phyloP scores from a whole-genome alignment of 2,329 filamentous ascomycete genomes.

The Colletotrichum graminicola region DNA sequence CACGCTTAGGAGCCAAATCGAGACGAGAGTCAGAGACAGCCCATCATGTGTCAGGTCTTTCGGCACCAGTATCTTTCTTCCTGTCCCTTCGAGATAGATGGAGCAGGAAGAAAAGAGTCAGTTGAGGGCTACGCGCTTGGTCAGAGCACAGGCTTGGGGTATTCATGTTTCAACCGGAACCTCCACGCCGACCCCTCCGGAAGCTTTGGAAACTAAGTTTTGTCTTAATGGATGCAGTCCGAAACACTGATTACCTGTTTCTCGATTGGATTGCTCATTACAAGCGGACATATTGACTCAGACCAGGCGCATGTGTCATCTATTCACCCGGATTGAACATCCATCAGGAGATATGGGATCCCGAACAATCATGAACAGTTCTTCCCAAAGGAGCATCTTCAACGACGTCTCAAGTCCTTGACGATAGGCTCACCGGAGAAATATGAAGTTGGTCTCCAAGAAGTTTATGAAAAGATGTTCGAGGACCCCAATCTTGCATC shows the following conservation, averaged over 20 bases:
- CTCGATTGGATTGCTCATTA: too few relatives aligned
- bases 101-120: too few relatives aligned
- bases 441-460: too few relatives aligned
- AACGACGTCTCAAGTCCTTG: neutral
- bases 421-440: too few relatives aligned
- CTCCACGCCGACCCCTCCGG: too few relatives aligned
- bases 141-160: too few relatives aligned
- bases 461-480: rapidly evolving
- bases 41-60: neutral
- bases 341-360: too few relatives aligned
- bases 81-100: too few relatives aligned
- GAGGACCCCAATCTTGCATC: neutral
- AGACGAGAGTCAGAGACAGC: neutral
- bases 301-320: neutral
- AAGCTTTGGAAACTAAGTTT: neutral
- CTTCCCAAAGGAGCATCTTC: neutral
- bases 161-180: neutral
- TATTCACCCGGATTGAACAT: too few relatives aligned
- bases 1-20: neutral
- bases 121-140: too few relatives aligned
- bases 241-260: neutral
- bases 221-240: neutral
- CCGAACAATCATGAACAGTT: neutral
- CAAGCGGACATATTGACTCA: neutral
- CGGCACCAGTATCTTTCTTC: neutral